Evolutionary conservation across 805 yeast genomes (phyloP).

Genomic region (Brettanomyces anomalus): DNA sequence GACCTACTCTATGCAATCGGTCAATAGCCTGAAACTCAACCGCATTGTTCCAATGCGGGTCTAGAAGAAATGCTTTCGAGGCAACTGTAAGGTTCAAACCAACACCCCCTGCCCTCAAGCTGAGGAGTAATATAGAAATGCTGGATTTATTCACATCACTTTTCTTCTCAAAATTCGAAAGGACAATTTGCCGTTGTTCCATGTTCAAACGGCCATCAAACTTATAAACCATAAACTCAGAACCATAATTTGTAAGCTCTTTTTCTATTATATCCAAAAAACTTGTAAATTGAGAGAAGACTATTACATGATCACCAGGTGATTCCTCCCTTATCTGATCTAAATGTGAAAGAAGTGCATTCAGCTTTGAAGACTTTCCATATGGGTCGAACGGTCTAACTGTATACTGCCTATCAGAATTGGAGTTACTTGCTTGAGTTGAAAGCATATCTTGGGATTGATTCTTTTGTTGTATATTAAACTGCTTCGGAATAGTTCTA

Average conservation of each 20-base stretch:
- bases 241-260: slow-evolving; percentile 38
- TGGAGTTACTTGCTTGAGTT: background rate
- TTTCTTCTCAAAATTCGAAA: slow-evolving; percentile 41
- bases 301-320: slow-evolving; percentile 68
- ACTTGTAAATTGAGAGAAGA: slow-evolving; percentile 85
- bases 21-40: slow-evolving; percentile 89
- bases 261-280: slow-evolving; percentile 66
- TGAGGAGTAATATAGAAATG: slow-evolving; percentile 46
- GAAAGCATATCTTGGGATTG: background rate
- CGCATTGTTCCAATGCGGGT: slow-evolving; percentile 97
- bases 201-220: slow-evolving; percentile 77
- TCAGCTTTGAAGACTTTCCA: slow-evolving; percentile 61
- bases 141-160: slow-evolving; percentile 10
- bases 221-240: slow-evolving; percentile 49
- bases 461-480: slow-evolving; percentile 19
- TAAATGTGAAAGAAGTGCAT: slow-evolving; percentile 57
- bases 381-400: slow-evolving; percentile 39
- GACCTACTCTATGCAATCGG: slow-evolving; percentile 87
- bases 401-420: slow-evolving; percentile 11
- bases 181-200: slow-evolving; percentile 52
- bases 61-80: slow-evolving; percentile 80
- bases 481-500: slow-evolving; percentile 24
- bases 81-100: slow-evolving; percentile 85
- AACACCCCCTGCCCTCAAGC: slow-evolving; percentile 91
- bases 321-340: slow-evolving; percentile 42